Base-by-base conservation (phyloP, 1,139 yeast species). In the Taphrina pruni region DNA sequence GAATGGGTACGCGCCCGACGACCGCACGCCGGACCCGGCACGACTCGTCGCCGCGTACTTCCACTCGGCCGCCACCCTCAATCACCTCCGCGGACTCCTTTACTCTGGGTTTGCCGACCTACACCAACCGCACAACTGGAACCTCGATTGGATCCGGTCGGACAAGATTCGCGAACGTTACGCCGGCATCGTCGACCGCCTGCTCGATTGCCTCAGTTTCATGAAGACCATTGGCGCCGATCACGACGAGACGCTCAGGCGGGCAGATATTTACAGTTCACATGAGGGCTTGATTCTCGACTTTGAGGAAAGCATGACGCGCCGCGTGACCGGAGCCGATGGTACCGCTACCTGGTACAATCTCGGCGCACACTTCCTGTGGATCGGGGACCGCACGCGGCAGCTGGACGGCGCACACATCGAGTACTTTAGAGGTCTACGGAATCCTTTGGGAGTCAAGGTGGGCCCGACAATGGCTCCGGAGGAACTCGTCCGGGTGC, bases 321-420 rank as follows among this genome's bases (percentile, higher is more conserved):
- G 83, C 36, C 56, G 73, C 56, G 72, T 77, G 39, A 71, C 72
- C 14, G 76, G 73, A 45, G 75, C 78, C 2, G 70, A 70, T 12
- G 73, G 73, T 52, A 73, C 72, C 9, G 66, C 67, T 54, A 75
- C 75, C 39, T 80, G 78, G 78, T 81, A 79, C 76, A 79, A 81
- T 72, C 79, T 83, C 2, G 79, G 82, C 4, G 81, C 83, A 1
- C 83, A 81, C 69, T 81, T 81, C 72, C 75, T 81, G 60, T 81
- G 83, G 83, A 81, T 81, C 60, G 83, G 83, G 17, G 83, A 81
- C 72, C 77, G 83, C 41, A 81, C 83, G 1, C 73, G 84, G 17
- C 83, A 81, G 73, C 73, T 80, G 5, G 80, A 80, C 62, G 82
- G 83, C 17, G 83, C 83, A 6, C 83, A 81, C 69, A 83, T 81